Evolutionary conservation across 2,329 filamentous ascomycete species (phyloP).

Genomic region (Alternaria gansuensis): DNA sequence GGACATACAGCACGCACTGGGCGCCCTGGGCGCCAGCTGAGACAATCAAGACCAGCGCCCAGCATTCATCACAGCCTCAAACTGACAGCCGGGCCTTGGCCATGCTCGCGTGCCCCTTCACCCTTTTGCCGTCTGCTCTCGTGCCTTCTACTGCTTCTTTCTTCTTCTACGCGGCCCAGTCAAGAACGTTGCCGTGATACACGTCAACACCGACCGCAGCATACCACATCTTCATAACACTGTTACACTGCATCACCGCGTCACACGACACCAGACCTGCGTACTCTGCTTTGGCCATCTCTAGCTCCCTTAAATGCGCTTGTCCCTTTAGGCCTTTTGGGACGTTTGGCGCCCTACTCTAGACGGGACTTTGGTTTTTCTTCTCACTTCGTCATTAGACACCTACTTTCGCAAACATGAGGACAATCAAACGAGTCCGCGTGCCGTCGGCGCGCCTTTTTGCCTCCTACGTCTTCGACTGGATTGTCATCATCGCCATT

Average conservation of each 20-base stretch:
- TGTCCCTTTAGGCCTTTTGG: slow-evolving; percentile 23
- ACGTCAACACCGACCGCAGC: slow-evolving; percentile 15
- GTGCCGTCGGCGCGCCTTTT: slow-evolving; percentile 63
- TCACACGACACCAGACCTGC: slow-evolving; percentile 1
- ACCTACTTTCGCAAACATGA: slow-evolving; percentile 34
- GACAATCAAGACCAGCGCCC: slow-evolving; percentile 18
- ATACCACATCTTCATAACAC: slow-evolving; percentile 1
- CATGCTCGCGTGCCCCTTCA: slow-evolving; percentile 27
- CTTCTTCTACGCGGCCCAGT: not conserved
- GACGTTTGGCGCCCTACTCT: slow-evolving; percentile 5
- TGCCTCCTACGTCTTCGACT: slow-evolving; percentile 76
- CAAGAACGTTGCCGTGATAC: not conserved
- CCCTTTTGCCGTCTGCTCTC: slow-evolving; percentile 4
- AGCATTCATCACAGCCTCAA: slow-evolving; percentile 29
- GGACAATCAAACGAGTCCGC: slow-evolving; percentile 32
- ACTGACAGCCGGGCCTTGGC: slow-evolving; percentile 28
- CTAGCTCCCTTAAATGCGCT: slow-evolving; percentile 19
- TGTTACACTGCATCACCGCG: not conserved
- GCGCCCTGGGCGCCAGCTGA: slow-evolving; percentile 27
- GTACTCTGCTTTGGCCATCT: slow-evolving; percentile 15
- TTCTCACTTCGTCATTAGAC: slow-evolving; percentile 8
- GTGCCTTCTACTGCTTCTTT: not conserved
- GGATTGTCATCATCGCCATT: slow-evolving; percentile 71
- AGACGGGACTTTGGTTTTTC: slow-evolving; percentile 7
- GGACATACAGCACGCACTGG: not conserved